Base-by-base conservation (phyloP, 2,329 filamentous ascomycete genomes). In the Lachnellula occidentalis region DNA sequence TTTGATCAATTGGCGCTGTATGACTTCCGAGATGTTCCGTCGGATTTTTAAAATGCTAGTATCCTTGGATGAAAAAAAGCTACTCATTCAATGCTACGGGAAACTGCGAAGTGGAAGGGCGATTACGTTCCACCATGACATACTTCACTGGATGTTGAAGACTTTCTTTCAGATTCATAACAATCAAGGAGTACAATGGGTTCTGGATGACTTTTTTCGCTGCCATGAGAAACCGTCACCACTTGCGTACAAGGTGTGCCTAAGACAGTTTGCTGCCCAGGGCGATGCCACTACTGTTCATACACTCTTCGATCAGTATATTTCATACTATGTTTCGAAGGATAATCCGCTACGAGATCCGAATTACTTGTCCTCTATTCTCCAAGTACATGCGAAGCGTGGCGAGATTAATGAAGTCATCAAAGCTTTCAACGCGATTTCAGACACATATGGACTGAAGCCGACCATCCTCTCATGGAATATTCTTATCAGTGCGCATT, bases 381-480 rank as follows among this genome's bases (percentile, higher is more conserved):
- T 95, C 41, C 82, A 87, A 60, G 87, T 86, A 0, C 82, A 92
- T 70, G 85, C 90, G 1, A 79, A 82, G 54, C 75, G 81, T 48
- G 87, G 84, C 2, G 82, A 95, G 60, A 69, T 86, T 0, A 66
- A 73, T 3, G 75, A 80, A 49, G 82, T 86, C 0, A 72, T 80
- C 48, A 69, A 74, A 19, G 79, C 85, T 36, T 87, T 96, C 57
- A 66, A 81, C 46, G 74, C 78, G n/a, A 81, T 94, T 53, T 66
- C 68, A 22, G 63, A 71, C 6, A 74, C 81, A 48, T 85, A 84
- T 63, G 71, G 74, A 1, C 62, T 87, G 15, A 61, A 73, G 42
- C 86, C 85, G 6, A 81, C 83, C 59, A 69, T 78, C 1, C 68
- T 76, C 36, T 82, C 80, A 58, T 95, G 87, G 86, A 95, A 95